Evolutionary conservation across 148 eudicot species (phyloP).

Genomic region (Nyssa sinensis): DNA sequence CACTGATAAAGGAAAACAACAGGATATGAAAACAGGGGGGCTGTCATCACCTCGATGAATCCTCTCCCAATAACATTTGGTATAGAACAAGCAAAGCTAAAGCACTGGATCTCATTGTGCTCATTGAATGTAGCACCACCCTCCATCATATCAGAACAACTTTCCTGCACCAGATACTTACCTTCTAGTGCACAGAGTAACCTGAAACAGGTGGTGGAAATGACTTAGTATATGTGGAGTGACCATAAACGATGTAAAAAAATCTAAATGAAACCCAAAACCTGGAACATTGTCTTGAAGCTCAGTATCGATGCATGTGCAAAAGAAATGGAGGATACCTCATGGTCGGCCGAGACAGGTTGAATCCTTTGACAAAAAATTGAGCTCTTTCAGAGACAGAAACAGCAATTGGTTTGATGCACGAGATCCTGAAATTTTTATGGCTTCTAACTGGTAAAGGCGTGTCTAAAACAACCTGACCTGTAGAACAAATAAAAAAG

Average conservation of each 20-base stretch:
- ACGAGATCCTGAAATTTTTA: conserved; percentile 45
- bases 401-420: conserved; percentile 85
- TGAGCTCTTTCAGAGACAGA: conserved; percentile 50
- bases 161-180: conserved; percentile 63
- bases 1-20: background rate
- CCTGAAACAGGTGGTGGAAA: conserved; percentile 36
- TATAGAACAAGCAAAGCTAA: conserved; percentile 60
- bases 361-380: conserved; percentile 62
- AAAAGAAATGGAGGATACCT: conserved; percentile 46
- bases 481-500: conserved; percentile 43
- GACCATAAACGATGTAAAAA: background rate
- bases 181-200: conserved; percentile 86
- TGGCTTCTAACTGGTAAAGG: conserved; percentile 46
- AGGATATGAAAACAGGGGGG: background rate
- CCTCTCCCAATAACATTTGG: conserved; percentile 84
- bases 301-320: background rate
- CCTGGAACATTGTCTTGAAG: too few species aligned
- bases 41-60: conserved; percentile 72
- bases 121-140: conserved; percentile 35
- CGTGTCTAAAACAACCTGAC: conserved; percentile 74
- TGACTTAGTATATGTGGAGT: background rate
- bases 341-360: conserved; percentile 54
- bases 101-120: conserved; percentile 45
- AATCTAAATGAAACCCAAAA: conserved; percentile 4
- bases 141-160: conserved; percentile 41